Evolutionary conservation across 2,329 filamentous ascomycete genomes (phyloP).

Genomic region (Hymenoscyphus infarciens): DNA sequence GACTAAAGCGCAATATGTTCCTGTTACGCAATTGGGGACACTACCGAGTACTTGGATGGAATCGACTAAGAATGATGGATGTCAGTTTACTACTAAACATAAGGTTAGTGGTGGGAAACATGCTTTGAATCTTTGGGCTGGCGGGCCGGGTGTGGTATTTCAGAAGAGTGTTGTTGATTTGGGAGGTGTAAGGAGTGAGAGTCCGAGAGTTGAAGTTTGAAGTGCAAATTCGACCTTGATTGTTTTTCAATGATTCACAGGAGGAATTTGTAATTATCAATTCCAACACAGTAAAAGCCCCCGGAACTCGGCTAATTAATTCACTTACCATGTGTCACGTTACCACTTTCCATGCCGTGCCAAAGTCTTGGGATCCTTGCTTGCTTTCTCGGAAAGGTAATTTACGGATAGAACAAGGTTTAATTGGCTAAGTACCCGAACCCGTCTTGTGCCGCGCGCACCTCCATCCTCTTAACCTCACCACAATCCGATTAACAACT

Average conservation of each 20-base stretch:
- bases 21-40: constrained; percentile 19
- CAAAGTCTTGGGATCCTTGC: no score
- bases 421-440: background rate
- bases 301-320: no score
- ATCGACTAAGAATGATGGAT: constrained; percentile 17
- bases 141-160: constrained; percentile 38
- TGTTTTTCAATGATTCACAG: no score
- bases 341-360: no score
- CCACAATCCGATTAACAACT: background rate
- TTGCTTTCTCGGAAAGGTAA: background rate
- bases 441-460: background rate
- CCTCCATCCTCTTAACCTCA: background rate
- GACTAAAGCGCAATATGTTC: constrained; percentile 34
- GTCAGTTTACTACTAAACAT: constrained; percentile 20
- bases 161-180: constrained; percentile 42
- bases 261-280: no score
- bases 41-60: constrained; percentile 19
- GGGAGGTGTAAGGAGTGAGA: constrained; percentile 37
- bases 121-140: constrained; percentile 36
- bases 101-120: constrained; percentile 20
- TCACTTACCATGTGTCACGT: no score
- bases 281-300: no score
- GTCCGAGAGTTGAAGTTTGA: constrained; percentile 12
- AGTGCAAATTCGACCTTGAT: background rate
- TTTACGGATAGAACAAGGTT: background rate